Evolutionary conservation across 148 eudicot species (phyloP).

Genomic region (Chenopodium album): DNA sequence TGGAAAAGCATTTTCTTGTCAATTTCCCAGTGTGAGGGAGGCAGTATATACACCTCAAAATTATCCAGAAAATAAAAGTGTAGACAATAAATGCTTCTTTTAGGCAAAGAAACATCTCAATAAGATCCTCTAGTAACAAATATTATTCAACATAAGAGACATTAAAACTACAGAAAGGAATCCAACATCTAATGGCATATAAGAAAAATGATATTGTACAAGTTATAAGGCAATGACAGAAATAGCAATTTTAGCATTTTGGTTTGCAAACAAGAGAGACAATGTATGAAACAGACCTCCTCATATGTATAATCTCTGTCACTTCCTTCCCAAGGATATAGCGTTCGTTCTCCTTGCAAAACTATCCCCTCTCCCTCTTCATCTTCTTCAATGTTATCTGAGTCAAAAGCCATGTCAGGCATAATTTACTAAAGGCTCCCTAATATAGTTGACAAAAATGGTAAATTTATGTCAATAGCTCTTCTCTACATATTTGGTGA

Average conservation of each 20-base stretch:
- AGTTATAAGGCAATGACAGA: background rate
- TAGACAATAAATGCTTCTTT: background rate
- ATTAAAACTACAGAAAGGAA: background rate
- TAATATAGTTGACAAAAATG: background rate
- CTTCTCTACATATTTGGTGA: background rate
- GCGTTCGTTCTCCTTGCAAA: constrained; percentile 37
- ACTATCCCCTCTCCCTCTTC: constrained; percentile 38
- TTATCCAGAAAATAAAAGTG: background rate
- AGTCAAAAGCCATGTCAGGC: background rate
- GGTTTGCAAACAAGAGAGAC: background rate
- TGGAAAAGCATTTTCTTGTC: background rate
- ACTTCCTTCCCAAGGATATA: constrained; percentile 70
- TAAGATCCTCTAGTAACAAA: background rate
- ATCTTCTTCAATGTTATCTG: constrained; percentile 41
- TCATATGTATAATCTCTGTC: constrained; percentile 70
- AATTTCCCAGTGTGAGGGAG: background rate
- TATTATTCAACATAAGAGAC: background rate
- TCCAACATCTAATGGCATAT: background rate
- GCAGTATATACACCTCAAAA: background rate
- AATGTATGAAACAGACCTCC: constrained; percentile 40
- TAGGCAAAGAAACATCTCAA: background rate
- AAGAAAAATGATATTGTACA: background rate
- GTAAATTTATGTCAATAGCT: background rate
- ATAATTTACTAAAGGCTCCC: background rate
- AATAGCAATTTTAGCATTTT: background rate